Evolutionary conservation across 2,329 filamentous ascomycete species (phyloP).

Genomic region (Ceratocystis cubensis): DNA sequence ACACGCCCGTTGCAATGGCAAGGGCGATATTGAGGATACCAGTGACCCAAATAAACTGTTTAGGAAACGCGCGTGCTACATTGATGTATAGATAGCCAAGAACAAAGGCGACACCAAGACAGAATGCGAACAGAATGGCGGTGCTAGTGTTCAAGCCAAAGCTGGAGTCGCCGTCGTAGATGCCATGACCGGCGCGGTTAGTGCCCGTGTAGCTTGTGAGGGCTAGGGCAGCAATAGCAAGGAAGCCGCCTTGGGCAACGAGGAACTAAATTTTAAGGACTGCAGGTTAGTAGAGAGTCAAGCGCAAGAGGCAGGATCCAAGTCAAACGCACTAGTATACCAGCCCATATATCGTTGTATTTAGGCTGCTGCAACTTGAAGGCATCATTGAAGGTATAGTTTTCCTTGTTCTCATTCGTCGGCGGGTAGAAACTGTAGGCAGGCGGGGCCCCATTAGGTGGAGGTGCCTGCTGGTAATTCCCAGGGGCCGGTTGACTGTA

Average conservation of each 20-base stretch:
- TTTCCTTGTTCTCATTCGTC: constrained; percentile 33
- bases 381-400: constrained; percentile 58
- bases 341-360: constrained; percentile 84
- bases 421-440: constrained; percentile 30
- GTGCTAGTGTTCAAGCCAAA: constrained; percentile 70
- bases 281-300: not conserved
- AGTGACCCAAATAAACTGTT: constrained; percentile 85
- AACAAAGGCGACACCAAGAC: constrained; percentile 62
- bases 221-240: constrained; percentile 60
- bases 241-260: constrained; percentile 57
- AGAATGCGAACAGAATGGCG: constrained; percentile 70
- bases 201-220: constrained; percentile 66
- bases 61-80: constrained; percentile 64
- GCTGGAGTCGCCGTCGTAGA: constrained; percentile 55
- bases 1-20: constrained; percentile 74
- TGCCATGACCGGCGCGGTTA: constrained; percentile 64
- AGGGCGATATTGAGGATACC: constrained; percentile 78
- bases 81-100: constrained; percentile 68
- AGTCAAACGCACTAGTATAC: constrained; percentile 47
- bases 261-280: constrained; percentile 43
- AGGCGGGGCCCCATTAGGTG: constrained; percentile 26
- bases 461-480: constrained; percentile 26
- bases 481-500: constrained; percentile 14
- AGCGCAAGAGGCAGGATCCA: too few species aligned
- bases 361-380: constrained; percentile 78